A percentile compares a stretch with the other conserved stretches of the same genome.
These are phyloP conservation scores for Chiua sp. DNA, from an alignment of 1,284 basidiomycete species.

Conservation along the genomic window DNA sequence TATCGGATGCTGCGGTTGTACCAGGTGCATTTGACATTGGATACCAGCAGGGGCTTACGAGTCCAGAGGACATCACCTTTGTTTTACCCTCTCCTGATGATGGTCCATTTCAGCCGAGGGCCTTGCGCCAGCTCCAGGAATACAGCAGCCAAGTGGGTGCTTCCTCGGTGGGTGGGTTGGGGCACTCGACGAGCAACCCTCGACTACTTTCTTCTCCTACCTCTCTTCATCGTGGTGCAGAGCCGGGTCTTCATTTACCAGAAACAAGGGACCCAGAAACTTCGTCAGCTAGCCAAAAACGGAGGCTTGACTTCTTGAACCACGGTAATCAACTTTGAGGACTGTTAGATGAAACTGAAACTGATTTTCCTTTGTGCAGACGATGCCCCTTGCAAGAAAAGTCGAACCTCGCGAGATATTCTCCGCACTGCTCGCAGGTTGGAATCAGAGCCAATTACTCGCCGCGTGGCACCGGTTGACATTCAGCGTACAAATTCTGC, in stretches of 20 bases:
- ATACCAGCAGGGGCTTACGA: not conserved
- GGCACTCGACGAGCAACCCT: slow-evolving; percentile 1
- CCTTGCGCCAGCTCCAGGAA: slow-evolving; percentile 24
- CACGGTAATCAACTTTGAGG: slow-evolving; percentile 14
- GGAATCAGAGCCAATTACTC: slow-evolving; percentile 34
- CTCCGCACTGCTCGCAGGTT: slow-evolving; percentile 20
- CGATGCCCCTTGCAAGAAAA: slow-evolving; percentile 21
- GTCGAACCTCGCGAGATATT: slow-evolving; percentile 11
- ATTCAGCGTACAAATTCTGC: slow-evolving; percentile 24
- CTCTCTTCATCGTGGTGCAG: not conserved
- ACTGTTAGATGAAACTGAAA: not conserved
- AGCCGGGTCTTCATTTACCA: not conserved
- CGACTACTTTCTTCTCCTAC: not conserved
- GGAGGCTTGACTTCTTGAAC: slow-evolving; percentile 8
- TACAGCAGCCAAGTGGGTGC: slow-evolving; percentile 13
- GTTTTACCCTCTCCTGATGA: slow-evolving; percentile 6
- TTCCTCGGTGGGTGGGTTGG: not conserved
- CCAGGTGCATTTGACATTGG: not conserved
- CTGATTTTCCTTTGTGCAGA: slow-evolving; percentile 19
- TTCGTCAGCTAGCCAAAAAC: slow-evolving; percentile 9
- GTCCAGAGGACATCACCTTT: slow-evolving; percentile 17
- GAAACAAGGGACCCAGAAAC: not conserved
- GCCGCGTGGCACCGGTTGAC: slow-evolving; percentile 22
- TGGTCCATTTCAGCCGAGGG: slow-evolving; percentile 10
- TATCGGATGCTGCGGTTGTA: not conserved